A percentile compares a stretch with the other conserved stretches of the same genome.
Evolutionary conservation across 495 filamentous ascomycete genomes (phyloP).

Genomic region (Thermothielavioides terrestris): DNA sequence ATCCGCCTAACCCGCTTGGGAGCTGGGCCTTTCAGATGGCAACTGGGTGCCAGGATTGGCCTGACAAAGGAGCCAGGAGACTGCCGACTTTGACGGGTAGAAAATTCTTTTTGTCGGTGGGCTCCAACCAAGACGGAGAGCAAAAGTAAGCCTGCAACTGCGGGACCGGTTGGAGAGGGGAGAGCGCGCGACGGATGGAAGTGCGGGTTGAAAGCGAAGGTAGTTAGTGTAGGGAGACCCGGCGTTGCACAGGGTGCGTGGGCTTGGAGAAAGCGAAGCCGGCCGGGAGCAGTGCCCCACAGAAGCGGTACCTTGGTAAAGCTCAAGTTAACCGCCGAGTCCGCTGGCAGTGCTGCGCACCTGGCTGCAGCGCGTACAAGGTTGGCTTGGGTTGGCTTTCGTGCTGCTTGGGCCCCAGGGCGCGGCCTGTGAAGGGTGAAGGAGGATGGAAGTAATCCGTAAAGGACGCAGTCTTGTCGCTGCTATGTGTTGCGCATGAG

Average conservation of each 20-base stretch:
- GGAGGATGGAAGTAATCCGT: too few species aligned
- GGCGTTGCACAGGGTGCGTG: not conserved
- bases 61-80: slow-evolving; percentile 5
- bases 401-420: too few species aligned
- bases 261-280: too few species aligned
- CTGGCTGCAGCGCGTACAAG: too few species aligned
- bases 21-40: slow-evolving; percentile 5
- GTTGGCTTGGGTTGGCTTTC: too few species aligned
- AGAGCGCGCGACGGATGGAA: not conserved
- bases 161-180: not conserved
- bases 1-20: slow-evolving; percentile 10
- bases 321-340: too few species aligned
- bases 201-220: not conserved
- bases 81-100: not conserved
- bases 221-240: not conserved
- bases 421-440: too few species aligned
- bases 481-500: too few species aligned
- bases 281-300: too few species aligned
- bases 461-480: too few species aligned
- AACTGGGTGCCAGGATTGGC: slow-evolving; percentile 2
- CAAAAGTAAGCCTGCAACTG: not conserved
- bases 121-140: not conserved
- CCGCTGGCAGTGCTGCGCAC: too few species aligned
- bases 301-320: too few species aligned
- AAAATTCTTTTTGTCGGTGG: not conserved